phyloP scores from a whole-genome alignment of 371 early-diverging fungal species.

The Circinella umbellata region DNA sequence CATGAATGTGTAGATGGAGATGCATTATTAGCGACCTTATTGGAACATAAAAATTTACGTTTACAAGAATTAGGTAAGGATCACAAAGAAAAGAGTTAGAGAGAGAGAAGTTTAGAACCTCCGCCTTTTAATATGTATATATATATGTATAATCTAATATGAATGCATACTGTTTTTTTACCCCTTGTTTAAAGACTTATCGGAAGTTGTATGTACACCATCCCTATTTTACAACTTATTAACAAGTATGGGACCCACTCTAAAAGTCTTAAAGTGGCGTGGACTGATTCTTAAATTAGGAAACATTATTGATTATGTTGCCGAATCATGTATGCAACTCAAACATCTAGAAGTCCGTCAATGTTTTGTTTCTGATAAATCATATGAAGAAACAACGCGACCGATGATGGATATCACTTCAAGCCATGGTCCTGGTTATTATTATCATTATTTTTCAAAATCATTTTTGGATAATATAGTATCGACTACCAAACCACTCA shows the following conservation, averaged over 20 bases:
- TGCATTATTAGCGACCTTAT: conserved; percentile 18
- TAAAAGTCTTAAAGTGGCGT: conserved; percentile 27
- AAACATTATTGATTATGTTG: conserved; percentile 25
- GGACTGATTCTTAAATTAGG: conserved; percentile 30
- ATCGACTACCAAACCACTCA: not conserved
- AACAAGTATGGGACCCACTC: conserved; percentile 17
- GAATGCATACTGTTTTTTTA: not conserved
- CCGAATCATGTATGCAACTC: conserved; percentile 24
- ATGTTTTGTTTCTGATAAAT: conserved; percentile 27
- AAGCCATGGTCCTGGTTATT: not conserved
- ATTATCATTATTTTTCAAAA: conserved; percentile 17
- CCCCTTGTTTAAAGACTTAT: conserved; percentile 17
- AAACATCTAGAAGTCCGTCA: conserved; percentile 24
- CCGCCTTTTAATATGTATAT: too few species aligned
- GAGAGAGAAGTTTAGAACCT: too few species aligned
- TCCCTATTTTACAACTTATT: conserved; percentile 22
- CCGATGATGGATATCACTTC: not conserved
- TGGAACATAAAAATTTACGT: conserved; percentile 12
- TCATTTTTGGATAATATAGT: not conserved
- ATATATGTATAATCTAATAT: not conserved
- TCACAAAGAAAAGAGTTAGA: not conserved
- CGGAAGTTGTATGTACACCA: conserved; percentile 28
- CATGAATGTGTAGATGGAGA: conserved; percentile 28
- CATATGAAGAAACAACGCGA: not conserved
- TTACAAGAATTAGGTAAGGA: conserved; percentile 29